Base-by-base conservation (phyloP, 257 asterid species). In the Perilla frutescens region DNA sequence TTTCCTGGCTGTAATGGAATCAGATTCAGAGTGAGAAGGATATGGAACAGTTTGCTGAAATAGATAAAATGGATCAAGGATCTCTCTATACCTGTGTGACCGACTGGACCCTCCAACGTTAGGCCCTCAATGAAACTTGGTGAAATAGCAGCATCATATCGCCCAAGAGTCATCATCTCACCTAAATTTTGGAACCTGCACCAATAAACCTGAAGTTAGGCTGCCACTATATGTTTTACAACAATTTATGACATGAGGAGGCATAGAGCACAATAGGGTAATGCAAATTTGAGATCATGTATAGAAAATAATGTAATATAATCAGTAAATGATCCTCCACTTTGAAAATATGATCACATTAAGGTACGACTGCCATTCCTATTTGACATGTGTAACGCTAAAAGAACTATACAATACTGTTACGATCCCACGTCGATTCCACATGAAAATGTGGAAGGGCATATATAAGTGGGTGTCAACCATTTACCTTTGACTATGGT, bases 161-260 rank as follows among this genome's bases (percentile, higher is more conserved):
- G 87, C 68, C 99, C 99, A 62, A 94, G 97, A 73, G 86, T 90
- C 97, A 94, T 90, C 99, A 94, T 94, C 89, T 94, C 99, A 26
- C 99, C 99, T 53, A 91, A 74, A 84, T 88, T 84, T 83, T 94
- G 99, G 80, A 88, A 94, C 83, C 98, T 93, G 88, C 66, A 72
- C 37, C 77, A 71, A 66, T 54, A 58, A 74, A 10, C 55, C 39
- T 14, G 13, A 10, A 14, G 32, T 67, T 70, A 13, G 72, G 49
- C 68, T 51, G 45, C 60, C 47, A 62, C 43, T 41, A 66, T 29
- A 47, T 29, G 55, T 13, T 20, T 43, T 48, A 44, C 45, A 15
- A 41, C 40, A 48, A 15, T 12, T 60, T 63, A 26, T 14, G 40
- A 44, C 6, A 20, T 2, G 29, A 73, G 41, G 12, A 40, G 53